Percentiles rank a stretch among this genome's conserved stretches.
These are phyloP conservation scores for Phytophthora kernoviae DNA, from an alignment of 352 stramenopile genomes.

Conservation along the genomic window DNA sequence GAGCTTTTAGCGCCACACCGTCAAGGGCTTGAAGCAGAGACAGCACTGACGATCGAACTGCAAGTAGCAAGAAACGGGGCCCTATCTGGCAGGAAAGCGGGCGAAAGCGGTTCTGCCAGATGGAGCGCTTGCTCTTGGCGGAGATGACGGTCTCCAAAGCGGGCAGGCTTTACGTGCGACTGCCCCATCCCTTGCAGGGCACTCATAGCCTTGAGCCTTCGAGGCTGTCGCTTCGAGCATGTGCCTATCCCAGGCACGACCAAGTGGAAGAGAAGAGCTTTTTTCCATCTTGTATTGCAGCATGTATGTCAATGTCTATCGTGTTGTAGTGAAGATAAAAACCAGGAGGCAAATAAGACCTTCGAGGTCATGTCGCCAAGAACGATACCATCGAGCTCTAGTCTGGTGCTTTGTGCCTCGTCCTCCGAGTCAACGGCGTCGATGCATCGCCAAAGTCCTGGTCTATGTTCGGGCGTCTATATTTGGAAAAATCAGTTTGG, in stretches of 20 bases:
- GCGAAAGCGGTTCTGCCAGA: conserved; percentile 12
- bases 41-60: conserved; percentile 14
- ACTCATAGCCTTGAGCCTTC: not conserved
- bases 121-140: conserved; percentile 21
- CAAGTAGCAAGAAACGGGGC: conserved; percentile 34
- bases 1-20: conserved; percentile 5
- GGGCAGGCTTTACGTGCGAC: conserved; percentile 13
- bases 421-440: not conserved
- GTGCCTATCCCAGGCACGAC: conserved; percentile 25
- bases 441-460: not conserved
- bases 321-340: too few relatives aligned
- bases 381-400: not conserved
- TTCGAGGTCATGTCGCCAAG: not conserved
- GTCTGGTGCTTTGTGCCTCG: not conserved
- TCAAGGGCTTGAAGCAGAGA: not conserved
- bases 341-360: not conserved
- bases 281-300: too few relatives aligned
- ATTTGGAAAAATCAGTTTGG: not conserved
- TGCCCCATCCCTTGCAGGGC: conserved; percentile 31
- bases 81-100: conserved; percentile 8
- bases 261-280: conserved; percentile 5
- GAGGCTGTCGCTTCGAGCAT: conserved; percentile 27
- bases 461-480: not conserved
- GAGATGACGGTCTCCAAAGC: conserved; percentile 1
- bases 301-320: too few relatives aligned